Evolutionary conservation across 2,329 filamentous ascomycete genomes (phyloP).

Genomic region (Biscogniauxia marginata): DNA sequence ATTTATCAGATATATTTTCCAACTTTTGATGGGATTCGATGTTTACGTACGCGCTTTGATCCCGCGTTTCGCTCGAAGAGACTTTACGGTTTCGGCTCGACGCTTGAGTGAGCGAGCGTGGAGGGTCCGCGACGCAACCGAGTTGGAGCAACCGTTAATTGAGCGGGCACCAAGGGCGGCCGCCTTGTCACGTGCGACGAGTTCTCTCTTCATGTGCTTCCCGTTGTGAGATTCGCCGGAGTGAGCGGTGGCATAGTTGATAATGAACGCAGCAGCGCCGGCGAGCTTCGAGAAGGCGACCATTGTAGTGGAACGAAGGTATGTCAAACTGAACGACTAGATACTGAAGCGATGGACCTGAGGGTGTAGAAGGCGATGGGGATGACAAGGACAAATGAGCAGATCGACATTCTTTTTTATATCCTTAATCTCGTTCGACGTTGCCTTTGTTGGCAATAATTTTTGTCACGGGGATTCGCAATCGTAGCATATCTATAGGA

Average conservation of each 20-base stretch:
- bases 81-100: constrained; percentile 38
- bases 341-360: not conserved
- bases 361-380: not conserved
- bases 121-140: constrained; percentile 37
- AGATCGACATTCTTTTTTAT: not conserved
- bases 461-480: not conserved
- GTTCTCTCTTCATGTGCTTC: constrained; percentile 33
- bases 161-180: constrained; percentile 36
- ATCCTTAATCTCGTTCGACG: not conserved
- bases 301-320: constrained; percentile 14
- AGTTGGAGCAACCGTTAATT: constrained; percentile 39
- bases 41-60: constrained; percentile 28
- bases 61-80: constrained; percentile 38
- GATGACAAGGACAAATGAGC: not conserved
- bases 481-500: not conserved
- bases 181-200: constrained; percentile 33
- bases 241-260: constrained; percentile 30
- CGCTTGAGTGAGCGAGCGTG: constrained; percentile 41
- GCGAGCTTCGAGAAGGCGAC: constrained; percentile 23
- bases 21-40: too few relatives aligned
- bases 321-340: not conserved
- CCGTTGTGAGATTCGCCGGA: constrained; percentile 33
- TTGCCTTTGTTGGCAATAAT: not conserved
- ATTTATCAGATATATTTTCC: not conserved
- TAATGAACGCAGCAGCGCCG: constrained; percentile 19